phyloP scores from a whole-genome alignment of 108 stramenopile genomes.

The Mediolabrus comicus region DNA sequence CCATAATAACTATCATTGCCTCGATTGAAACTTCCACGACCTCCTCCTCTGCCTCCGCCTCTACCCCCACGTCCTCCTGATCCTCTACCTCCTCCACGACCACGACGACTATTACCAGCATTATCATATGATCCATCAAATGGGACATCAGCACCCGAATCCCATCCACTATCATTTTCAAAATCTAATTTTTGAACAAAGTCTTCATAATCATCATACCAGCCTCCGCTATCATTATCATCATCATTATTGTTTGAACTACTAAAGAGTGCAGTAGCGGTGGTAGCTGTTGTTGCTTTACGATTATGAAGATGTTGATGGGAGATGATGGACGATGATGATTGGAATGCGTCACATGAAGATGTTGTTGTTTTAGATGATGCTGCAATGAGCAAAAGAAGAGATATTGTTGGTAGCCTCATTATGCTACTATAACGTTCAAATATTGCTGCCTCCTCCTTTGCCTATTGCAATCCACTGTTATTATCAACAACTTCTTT shows the following conservation, averaged over 20 bases:
- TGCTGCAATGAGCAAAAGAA: no score
- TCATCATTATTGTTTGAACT: neutral
- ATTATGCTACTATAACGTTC: no score
- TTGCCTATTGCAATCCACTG: no score
- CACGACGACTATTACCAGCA: slow-evolving; percentile 1
- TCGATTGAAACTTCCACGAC: slow-evolving; percentile 1
- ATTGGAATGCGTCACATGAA: no score
- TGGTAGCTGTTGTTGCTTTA: no score
- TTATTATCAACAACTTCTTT: no score
- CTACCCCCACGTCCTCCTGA: neutral
- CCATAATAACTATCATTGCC: slow-evolving; percentile 19
- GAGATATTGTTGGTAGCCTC: no score
- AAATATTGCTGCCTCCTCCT: no score
- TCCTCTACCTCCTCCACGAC: slow-evolving; percentile 2
- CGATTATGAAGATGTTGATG: no score
- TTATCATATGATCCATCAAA: neutral
- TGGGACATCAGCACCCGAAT: slow-evolving; percentile 4
- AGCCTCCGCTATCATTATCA: slow-evolving; percentile 9
- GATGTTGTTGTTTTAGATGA: no score
- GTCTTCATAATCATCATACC: slow-evolving; percentile 44
- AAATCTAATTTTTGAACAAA: slow-evolving; percentile 36
- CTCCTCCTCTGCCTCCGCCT: neutral
- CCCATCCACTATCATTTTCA: slow-evolving; percentile 28
- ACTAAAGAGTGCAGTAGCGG: no score
- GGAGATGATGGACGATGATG: no score